Evolutionary conservation across 306 rosid genomes (phyloP).

Genomic region (Malus domestica): ASM211411v1 NC_041796.1:21850501-21851000

Average conservation of each 20-base stretch:
- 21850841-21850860: slow-evolving; percentile 89
- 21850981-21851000: slow-evolving; percentile 99
- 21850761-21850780: slow-evolving; percentile 76
- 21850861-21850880: slow-evolving; percentile 94
- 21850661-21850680: not conserved
- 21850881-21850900: slow-evolving; percentile 88
- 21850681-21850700: not conserved
- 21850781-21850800: slow-evolving; percentile 96
- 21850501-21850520: slow-evolving; percentile 91
- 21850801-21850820: slow-evolving; percentile 87
- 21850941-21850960: slow-evolving; percentile 2
- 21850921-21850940: not conserved
- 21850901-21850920: slow-evolving; percentile 83
- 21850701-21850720: slow-evolving; percentile 23
- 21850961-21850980: slow-evolving; percentile 11
- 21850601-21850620: slow-evolving; percentile 11
- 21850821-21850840: slow-evolving; percentile 78
- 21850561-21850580: slow-evolving; percentile 19
- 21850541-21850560: slow-evolving; percentile 86
- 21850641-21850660: not conserved
- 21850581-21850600: slow-evolving; percentile 13
- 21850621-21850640: slow-evolving; percentile 1
- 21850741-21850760: slow-evolving; percentile 93
- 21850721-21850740: slow-evolving; percentile 92
- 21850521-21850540: slow-evolving; percentile 96